A percentile compares a stretch with the other conserved stretches of the same genome.
phyloP scores from a whole-genome alignment of 2,329 filamentous ascomycete genomes.

The Botrytis cinerea region DNA sequence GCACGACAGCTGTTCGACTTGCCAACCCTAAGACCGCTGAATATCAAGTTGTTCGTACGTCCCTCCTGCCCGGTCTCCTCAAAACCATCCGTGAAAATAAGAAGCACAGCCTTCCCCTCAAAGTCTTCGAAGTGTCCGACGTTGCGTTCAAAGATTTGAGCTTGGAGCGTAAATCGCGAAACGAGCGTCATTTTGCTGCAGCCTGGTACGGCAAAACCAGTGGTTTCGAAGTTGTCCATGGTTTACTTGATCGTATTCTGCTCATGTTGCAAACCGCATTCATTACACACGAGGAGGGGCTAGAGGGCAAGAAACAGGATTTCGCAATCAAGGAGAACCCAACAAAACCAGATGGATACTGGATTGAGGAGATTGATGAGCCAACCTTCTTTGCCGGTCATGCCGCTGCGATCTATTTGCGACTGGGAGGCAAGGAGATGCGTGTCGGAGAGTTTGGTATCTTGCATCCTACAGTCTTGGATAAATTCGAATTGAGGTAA shows the following conservation, averaged over 20 bases:
- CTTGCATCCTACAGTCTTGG: constrained; percentile 86
- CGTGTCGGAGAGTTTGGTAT: constrained; percentile 91
- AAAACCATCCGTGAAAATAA: constrained; percentile 96
- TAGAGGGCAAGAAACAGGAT: constrained; percentile 52
- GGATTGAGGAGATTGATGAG: constrained; percentile 91
- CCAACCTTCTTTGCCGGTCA: constrained; percentile 90
- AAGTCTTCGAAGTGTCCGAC: constrained; percentile 89
- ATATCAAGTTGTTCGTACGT: constrained; percentile 91
- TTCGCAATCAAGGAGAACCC: constrained; percentile 56
- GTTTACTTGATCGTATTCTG: constrained; percentile 87
- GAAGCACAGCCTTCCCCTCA: constrained; percentile 82
- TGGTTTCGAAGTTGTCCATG: constrained; percentile 95
- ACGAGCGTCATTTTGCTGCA: constrained; percentile 94
- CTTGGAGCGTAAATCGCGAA: constrained; percentile 82
- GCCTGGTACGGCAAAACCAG: constrained; percentile 93
- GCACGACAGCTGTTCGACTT: constrained; percentile 77
- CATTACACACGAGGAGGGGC: constrained; percentile 71
- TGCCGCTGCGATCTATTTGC: constrained; percentile 79
- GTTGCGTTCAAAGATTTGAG: constrained; percentile 86
- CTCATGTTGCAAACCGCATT: constrained; percentile 87
- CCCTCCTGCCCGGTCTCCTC: constrained; percentile 79
- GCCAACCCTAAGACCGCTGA: constrained; percentile 92
- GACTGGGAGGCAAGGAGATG: constrained; percentile 70
- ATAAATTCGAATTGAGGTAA: constrained; percentile 87
- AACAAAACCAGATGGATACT: constrained; percentile 73